Conservation (phyloP, 1,139 yeast genomes). For the Scheffersomyces parashehatae region DNA sequence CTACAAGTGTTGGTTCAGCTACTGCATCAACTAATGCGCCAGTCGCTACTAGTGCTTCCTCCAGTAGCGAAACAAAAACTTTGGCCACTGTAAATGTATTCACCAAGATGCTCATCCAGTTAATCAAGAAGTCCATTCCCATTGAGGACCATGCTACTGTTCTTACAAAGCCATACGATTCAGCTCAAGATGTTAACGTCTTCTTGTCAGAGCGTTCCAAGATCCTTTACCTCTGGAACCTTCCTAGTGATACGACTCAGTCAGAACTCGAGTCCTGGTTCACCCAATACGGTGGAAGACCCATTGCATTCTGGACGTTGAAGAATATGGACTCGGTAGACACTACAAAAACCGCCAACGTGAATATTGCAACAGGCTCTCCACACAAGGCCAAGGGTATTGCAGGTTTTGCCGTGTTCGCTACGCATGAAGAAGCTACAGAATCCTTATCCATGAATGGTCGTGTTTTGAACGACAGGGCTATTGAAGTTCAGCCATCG, state of each 20-base stretch:
- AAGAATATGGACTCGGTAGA: constrained; percentile 52
- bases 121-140: constrained; percentile 58
- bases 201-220: constrained; percentile 75
- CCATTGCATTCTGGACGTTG: constrained; percentile 87
- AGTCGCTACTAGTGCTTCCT: constrained; percentile 11
- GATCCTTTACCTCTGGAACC: constrained; percentile 73
- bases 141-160: constrained; percentile 54
- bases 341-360: constrained; percentile 12
- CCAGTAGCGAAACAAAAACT: constrained; percentile 13
- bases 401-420: constrained; percentile 83
- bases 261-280: constrained; percentile 91
- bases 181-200: constrained; percentile 65
- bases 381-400: constrained; percentile 26
- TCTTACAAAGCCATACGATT: constrained; percentile 72
- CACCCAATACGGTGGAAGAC: constrained; percentile 81
- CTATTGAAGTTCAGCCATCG: constrained; percentile 86
- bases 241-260: constrained; percentile 86
- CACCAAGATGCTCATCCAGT: constrained; percentile 47
- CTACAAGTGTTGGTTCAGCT: neutral
- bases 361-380: constrained; percentile 6
- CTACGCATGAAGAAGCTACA: constrained; percentile 82
- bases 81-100: constrained; percentile 23
- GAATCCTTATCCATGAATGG: constrained; percentile 82
- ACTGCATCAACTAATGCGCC: constrained; percentile 1
- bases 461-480: constrained; percentile 67